Evolutionary conservation across 306 rosid genomes (phyloP).

Genomic region (Elaeagnus macrophylla): DNA sequence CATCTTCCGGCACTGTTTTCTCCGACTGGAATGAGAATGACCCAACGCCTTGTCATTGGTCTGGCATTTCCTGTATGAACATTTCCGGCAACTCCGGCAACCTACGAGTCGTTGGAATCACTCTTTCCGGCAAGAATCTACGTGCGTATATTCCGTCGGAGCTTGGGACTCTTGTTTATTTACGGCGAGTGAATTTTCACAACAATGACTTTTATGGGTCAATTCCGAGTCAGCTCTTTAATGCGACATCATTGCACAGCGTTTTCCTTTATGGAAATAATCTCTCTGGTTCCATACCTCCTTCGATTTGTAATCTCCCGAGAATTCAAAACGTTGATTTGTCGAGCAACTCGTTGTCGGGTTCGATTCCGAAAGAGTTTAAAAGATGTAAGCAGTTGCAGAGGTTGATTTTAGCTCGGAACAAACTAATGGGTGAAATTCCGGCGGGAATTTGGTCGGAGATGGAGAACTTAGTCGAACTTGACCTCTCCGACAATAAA

Average conservation of each 20-base stretch:
- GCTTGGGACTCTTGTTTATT: conserved; percentile 61
- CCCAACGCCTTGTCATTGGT: conserved; percentile 63
- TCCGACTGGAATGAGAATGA: conserved; percentile 76
- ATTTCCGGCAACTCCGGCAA: conserved; percentile 39
- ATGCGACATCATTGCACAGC: conserved; percentile 77
- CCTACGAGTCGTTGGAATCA: conserved; percentile 72
- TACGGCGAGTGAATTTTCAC: conserved; percentile 85
- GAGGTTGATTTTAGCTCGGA: conserved; percentile 56
- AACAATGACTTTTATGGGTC: conserved; percentile 61
- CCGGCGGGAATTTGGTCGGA: conserved; percentile 59
- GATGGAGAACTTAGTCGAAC: conserved; percentile 39
- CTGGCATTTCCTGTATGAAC: conserved; percentile 76
- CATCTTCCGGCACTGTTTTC: conserved; percentile 31
- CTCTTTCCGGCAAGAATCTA: conserved; percentile 61
- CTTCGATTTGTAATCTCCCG: conserved; percentile 57
- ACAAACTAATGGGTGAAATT: conserved; percentile 50
- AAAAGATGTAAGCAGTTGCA: conserved; percentile 58
- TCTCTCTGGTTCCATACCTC: conserved; percentile 68
- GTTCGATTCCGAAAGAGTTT: conserved; percentile 35
- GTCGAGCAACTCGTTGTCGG: conserved; percentile 70
- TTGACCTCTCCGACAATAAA: conserved; percentile 67
- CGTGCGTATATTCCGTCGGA: conserved; percentile 90
- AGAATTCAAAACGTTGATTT: conserved; percentile 81
- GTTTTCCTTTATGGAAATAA: conserved; percentile 77
- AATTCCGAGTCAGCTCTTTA: conserved; percentile 73